Base-by-base conservation (phyloP, 1,284 basidiomycete genomes). In the Marasmius tenuissimus region DNA sequence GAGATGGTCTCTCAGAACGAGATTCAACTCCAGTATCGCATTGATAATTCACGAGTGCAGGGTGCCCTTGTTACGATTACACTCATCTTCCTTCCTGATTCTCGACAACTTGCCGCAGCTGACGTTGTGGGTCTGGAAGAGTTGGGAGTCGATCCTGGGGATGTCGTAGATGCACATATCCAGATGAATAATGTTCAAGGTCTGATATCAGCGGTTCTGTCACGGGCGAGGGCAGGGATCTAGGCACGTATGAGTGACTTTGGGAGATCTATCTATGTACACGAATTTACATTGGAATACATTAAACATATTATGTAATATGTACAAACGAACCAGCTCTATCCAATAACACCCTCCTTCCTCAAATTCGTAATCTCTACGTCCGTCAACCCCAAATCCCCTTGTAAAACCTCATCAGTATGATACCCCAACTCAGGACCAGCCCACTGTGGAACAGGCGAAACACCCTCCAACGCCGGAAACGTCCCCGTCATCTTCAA, bases 141-240 rank as follows among this genome's bases (percentile, higher is more conserved):
- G 20, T 69, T 79, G 2, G 83, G 80, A 1, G 69, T 85, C 4
- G 83, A 92, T 58, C 72, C 87, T 48, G 79, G 77, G 0, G 89
- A 92, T 61, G 73, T 88, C 1, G 76, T 91, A 3, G 85, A 85
- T 48, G 78, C 82, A 4, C 85, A 89, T 67, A 75, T 90, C 0
- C 84, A 85, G 60, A 80, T 82, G 8, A 89, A 92, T 66, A 87
- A 94, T 71, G 85, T 86, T 0, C 82, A 87, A 38, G 89, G 91
- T 0, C 75, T 93, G 18, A 78, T 94, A 39, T 85, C 83, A 22
- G 86, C 88, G 18, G 78, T 93, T 7, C 72, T 93, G 22, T 78
- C 83, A 20, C 71, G 78, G 48, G 76, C 78, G 38, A 70, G 81
- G 45, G 58, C 57, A 27, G 61, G 57, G 12, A n/a, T 18, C 38